Evolutionary conservation across 148 eudicot genomes (phyloP), one percentile per base, ranked within the genome.

Genomic region (Amaranthus hypochondriacus): DNA sequence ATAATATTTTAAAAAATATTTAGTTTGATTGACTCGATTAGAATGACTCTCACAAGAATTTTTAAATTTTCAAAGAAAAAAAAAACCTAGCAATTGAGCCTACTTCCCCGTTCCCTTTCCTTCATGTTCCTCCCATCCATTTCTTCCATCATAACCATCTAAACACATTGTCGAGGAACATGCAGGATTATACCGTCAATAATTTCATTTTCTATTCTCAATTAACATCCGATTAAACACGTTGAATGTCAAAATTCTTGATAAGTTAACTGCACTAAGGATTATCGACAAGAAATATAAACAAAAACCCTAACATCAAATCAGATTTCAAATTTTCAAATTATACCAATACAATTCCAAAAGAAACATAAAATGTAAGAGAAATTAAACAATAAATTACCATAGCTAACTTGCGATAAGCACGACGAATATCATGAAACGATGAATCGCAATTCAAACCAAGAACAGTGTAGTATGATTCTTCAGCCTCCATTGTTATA

Each of bases 331-430:
- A 10, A 46, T 43, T 6, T 63, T 2, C 39, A n/a, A 43, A 63
- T 11, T 63, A 63, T 2, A 43, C 46, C 5, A 6, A n/a, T n/a
- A 6, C 21, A 3, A 5, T 18, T 2, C 4, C 2, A 48, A 65
- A 47, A 13, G 4, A 65, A 7, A 5, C 11, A 7, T 13, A 0
- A 44, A 47, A 47, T 5, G 4, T 21, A 6, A 6, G 3, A 18
- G 0, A 48, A 13, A 5, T n/a, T 43, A 42, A 11, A 46, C 58
- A 3, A 18, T 5, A 49, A 42, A 13, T 9, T 82, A 92, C 97
- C 93, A 83, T 90, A 14, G 97, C 97, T 21, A 92, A 86, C 43
- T 73, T 92, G 42, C 89, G 89, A 79, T 90, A 92, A 28, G 91
- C 97, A 6, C 89, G 87, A n/a, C 93, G 89, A 56, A 92, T 86